phyloP scores from a whole-genome alignment of 805 yeast species.

The Ogataea nakhonphanomensis region DNA sequence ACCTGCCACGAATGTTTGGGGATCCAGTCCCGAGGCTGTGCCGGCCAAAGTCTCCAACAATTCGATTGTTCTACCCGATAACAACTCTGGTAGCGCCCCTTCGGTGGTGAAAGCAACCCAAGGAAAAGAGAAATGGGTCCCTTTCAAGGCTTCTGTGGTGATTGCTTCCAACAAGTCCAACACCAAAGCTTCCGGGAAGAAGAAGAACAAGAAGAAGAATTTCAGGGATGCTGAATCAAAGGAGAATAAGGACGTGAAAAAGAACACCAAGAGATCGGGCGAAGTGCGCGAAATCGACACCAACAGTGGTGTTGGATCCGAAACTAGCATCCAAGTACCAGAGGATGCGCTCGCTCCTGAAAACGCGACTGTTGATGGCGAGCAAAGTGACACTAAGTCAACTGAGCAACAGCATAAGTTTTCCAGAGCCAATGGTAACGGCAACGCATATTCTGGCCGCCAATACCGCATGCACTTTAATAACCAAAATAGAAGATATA shows the following conservation, averaged over 20 bases:
- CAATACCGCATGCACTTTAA: conserved; percentile 21
- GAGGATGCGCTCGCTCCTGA: conserved; percentile 1
- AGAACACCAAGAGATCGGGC: conserved; percentile 4
- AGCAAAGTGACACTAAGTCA: conserved; percentile 3
- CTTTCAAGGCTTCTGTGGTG: conserved; percentile 55
- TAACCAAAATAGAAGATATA: conserved; percentile 21
- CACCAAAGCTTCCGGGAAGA: conserved; percentile 12
- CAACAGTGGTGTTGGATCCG: conserved; percentile 3
- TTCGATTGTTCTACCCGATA: conserved; percentile 29
- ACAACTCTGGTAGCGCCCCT: conserved; percentile 17
- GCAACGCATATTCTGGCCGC: conserved; percentile 17
- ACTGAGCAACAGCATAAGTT: conserved; percentile 2
- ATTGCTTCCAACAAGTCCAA: conserved; percentile 31
- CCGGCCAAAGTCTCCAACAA: conserved; percentile 38
- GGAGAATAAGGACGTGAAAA: conserved; percentile 9
- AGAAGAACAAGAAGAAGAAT: conserved; percentile 25
- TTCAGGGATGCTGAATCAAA: conserved; percentile 8
- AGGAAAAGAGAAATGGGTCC: conserved; percentile 70
- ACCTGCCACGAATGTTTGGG: conserved; percentile 65
- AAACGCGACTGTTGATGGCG: conserved; percentile 2
- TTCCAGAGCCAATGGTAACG: conserved; percentile 3
- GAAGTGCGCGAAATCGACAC: conserved; percentile 6
- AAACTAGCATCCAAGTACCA: conserved; percentile 2
- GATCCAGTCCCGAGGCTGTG: conserved; percentile 30
- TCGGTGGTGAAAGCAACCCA: conserved; percentile 25